A percentile compares a stretch with the other conserved stretches of the same genome.
Evolutionary conservation across 2,329 filamentous ascomycete species (phyloP).

Genomic region (Trichophyton benhamiae): DNA sequence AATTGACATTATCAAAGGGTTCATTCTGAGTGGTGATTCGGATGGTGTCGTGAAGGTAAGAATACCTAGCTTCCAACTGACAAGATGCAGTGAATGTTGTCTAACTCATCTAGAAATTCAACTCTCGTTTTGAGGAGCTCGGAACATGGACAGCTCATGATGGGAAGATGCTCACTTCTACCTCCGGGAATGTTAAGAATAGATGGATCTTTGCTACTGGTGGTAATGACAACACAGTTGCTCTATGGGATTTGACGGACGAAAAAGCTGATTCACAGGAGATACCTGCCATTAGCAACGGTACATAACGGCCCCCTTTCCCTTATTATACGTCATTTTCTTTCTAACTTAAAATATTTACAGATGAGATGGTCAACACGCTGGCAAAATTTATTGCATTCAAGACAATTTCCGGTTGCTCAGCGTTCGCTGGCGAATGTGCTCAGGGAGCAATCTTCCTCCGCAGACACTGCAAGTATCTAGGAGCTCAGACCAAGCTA

Average conservation of each 20-base stretch:
- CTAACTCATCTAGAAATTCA: constrained; percentile 46
- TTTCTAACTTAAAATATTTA: not conserved
- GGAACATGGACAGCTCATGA: constrained; percentile 71
- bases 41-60: constrained; percentile 70
- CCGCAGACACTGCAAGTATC: constrained; percentile 77
- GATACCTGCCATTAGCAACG: constrained; percentile 44
- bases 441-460: constrained; percentile 84
- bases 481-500: constrained; percentile 81
- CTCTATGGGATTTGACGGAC: constrained; percentile 69
- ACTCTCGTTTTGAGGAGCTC: constrained; percentile 70
- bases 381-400: constrained; percentile 80
- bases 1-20: constrained; percentile 71
- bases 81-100: not conserved
- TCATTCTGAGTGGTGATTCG: constrained; percentile 79
- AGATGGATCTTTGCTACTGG: constrained; percentile 86
- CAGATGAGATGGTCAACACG: constrained; percentile 53
- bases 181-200: constrained; percentile 55
- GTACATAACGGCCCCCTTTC: constrained; percentile 22
- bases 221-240: constrained; percentile 79
- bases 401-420: constrained; percentile 78
- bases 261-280: constrained; percentile 37
- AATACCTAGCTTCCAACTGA: constrained; percentile 24
- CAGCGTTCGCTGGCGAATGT: constrained; percentile 81
- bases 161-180: constrained; percentile 76
- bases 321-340: not conserved